These are phyloP conservation scores for Penicillium sp. DNA, from an alignment of 2,329 filamentous ascomycete genomes.

Conservation along the genomic window DNA sequence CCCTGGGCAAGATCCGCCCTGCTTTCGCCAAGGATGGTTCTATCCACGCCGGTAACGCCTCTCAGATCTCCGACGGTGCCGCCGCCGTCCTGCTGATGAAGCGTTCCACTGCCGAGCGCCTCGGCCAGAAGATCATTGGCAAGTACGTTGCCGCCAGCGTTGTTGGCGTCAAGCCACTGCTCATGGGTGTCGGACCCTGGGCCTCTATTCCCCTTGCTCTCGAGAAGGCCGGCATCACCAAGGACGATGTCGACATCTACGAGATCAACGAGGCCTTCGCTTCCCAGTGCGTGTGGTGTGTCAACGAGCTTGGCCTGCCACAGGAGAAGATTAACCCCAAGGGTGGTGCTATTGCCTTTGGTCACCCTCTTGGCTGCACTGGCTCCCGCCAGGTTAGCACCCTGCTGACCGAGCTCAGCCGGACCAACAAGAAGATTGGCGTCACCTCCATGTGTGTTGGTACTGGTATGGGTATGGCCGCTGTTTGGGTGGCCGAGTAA, in stretches of 20 bases:
- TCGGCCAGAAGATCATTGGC: slow-evolving; percentile 86
- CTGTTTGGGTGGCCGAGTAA: slow-evolving; percentile 94
- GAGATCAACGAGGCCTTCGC: slow-evolving; percentile 99
- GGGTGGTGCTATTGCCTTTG: slow-evolving; percentile 94
- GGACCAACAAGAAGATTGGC: slow-evolving; percentile 82
- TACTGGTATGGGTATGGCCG: slow-evolving; percentile 97
- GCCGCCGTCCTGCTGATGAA: slow-evolving; percentile 96
- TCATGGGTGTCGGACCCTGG: slow-evolving; percentile 96
- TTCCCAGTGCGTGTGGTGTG: slow-evolving; percentile 90
- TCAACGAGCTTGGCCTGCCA: slow-evolving; percentile 82
- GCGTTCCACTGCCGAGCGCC: slow-evolving; percentile 83
- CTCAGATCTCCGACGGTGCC: slow-evolving; percentile 93
- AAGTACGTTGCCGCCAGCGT: slow-evolving; percentile 88
- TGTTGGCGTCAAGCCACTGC: slow-evolving; percentile 85
- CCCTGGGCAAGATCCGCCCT: slow-evolving; percentile 85
- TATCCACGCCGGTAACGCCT: slow-evolving; percentile 96
- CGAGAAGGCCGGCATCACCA: slow-evolving; percentile 80
- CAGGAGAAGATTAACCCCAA: slow-evolving; percentile 93
- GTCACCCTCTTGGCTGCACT: slow-evolving; percentile 92
- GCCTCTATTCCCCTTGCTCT: slow-evolving; percentile 93
- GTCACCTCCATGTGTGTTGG: slow-evolving; percentile 96
- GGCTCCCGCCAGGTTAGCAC: slow-evolving; percentile 93
- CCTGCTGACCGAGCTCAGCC: slow-evolving; percentile 83
- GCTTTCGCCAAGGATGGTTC: slow-evolving; percentile 89
- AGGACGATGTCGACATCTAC: slow-evolving; percentile 92